Conservation (phyloP, 768 basidiomycete genomes). For the Pleurotus salmoneostramineus region DNA sequence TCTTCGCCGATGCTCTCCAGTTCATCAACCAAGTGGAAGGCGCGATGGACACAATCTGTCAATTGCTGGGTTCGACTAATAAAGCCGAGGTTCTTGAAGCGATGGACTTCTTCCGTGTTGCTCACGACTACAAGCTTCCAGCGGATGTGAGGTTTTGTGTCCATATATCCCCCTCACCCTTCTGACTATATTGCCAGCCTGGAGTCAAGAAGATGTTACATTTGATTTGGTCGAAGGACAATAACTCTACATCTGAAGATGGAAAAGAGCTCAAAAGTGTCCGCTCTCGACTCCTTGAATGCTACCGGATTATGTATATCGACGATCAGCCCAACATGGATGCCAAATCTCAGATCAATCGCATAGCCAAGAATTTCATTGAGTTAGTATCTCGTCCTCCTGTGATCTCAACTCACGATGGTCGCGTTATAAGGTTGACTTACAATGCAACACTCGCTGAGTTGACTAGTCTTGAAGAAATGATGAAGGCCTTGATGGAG, state of each 20-base stretch:
- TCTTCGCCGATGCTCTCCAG: constrained; percentile 77
- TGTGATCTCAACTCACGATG: neutral
- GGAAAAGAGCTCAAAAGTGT: constrained; percentile 81
- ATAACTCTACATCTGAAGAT: constrained; percentile 66
- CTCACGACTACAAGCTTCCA: constrained; percentile 77
- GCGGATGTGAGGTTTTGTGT: too few relatives aligned
- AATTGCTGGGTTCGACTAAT: constrained; percentile 82
- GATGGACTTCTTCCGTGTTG: constrained; percentile 86
- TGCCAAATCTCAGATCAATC: constrained; percentile 82
- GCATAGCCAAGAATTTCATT: constrained; percentile 96
- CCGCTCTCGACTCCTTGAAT: constrained; percentile 82
- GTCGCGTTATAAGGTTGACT: constrained; percentile 56
- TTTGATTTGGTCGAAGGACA: constrained; percentile 96
- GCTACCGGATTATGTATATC: constrained; percentile 86
- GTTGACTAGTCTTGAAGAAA: constrained; percentile 92
- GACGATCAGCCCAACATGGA: constrained; percentile 72
- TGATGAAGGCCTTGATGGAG: constrained; percentile 95
- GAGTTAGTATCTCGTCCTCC: constrained; percentile 53
- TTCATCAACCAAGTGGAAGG: constrained; percentile 66
- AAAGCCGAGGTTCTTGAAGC: constrained; percentile 81
- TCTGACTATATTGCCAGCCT: constrained; percentile 33
- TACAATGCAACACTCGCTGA: constrained; percentile 93
- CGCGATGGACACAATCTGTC: constrained; percentile 68
- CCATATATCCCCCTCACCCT: too few relatives aligned
- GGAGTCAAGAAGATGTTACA: constrained; percentile 97